Conservation (phyloP, 805 yeast species). For the Cyberlindnera americana region DNA sequence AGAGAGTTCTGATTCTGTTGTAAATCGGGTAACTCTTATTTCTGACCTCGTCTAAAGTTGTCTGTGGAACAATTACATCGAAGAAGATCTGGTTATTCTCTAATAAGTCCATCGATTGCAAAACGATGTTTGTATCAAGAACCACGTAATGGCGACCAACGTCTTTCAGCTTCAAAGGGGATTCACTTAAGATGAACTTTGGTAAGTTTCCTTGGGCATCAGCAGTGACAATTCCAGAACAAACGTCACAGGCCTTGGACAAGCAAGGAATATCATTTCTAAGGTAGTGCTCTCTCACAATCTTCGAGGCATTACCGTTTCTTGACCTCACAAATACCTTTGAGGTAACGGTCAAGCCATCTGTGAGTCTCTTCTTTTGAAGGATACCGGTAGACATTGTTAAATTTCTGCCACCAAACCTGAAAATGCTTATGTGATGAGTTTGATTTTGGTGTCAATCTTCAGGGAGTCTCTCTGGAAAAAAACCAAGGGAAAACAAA, state of each 20-base stretch:
- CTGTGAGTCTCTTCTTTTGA: slow-evolving; percentile 38
- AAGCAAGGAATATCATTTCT: slow-evolving; percentile 92
- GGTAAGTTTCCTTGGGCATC: slow-evolving; percentile 69
- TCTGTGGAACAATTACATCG: slow-evolving; percentile 93
- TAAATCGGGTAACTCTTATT: slow-evolving; percentile 86
- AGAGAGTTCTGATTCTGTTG: slow-evolving; percentile 72
- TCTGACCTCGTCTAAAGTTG: slow-evolving; percentile 89
- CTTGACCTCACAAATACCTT: slow-evolving; percentile 91
- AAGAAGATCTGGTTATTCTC: slow-evolving; percentile 74
- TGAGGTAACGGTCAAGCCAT: slow-evolving; percentile 65
- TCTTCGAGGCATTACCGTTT: slow-evolving; percentile 84
- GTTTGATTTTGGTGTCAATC: too few species aligned
- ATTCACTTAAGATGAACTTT: slow-evolving; percentile 57
- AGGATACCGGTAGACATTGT: slow-evolving; percentile 14
- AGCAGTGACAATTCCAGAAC: slow-evolving; percentile 52
- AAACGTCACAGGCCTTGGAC: slow-evolving; percentile 62
- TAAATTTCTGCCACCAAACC: too few species aligned
- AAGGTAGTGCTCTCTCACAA: slow-evolving; percentile 91
- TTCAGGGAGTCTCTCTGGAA: too few species aligned
- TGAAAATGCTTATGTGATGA: too few species aligned
- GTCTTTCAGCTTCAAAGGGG: slow-evolving; percentile 47
- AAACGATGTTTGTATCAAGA: slow-evolving; percentile 82
- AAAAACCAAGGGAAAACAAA: too few species aligned
- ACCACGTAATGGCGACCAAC: slow-evolving; percentile 78
- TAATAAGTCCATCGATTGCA: slow-evolving; percentile 84